A percentile compares a stretch with the other conserved stretches of the same genome.
Evolutionary conservation across 352 stramenopile genomes (phyloP).

Genomic region (Globisporangium mamillatum): DNA sequence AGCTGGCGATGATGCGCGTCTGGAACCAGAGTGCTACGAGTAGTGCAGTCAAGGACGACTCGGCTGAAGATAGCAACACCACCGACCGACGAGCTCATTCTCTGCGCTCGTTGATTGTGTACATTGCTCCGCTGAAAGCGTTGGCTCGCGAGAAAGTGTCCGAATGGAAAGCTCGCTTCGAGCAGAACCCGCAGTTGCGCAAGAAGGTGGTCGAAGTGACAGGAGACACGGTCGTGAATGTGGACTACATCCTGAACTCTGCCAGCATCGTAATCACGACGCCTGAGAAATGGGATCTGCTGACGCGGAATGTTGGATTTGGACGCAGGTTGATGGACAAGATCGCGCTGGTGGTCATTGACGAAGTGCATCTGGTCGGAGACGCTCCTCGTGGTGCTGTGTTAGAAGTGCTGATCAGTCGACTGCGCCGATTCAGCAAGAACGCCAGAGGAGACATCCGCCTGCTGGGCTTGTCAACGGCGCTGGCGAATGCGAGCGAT

Average conservation of each 20-base stretch:
- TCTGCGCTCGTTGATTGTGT: conserved; percentile 86
- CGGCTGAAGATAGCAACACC: background rate
- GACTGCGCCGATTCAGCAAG: conserved; percentile 66
- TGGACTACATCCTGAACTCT: conserved; percentile 84
- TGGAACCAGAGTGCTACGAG: conserved; percentile 50
- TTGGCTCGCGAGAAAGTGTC: conserved; percentile 95
- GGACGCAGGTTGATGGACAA: conserved; percentile 62
- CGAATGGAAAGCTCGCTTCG: conserved; percentile 95
- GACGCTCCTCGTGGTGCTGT: conserved; percentile 93
- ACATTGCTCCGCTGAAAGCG: conserved; percentile 97
- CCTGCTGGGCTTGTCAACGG: conserved; percentile 95
- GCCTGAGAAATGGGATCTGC: conserved; percentile 97
- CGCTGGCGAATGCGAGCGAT: conserved; percentile 95
- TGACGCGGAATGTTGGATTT: conserved; percentile 90
- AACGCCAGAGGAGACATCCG: conserved; percentile 75
- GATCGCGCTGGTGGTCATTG: conserved; percentile 92
- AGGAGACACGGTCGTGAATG: conserved; percentile 95
- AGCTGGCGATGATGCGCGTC: conserved; percentile 97
- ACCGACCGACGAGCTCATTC: background rate
- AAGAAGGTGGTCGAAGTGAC: conserved; percentile 96
- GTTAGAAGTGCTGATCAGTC: conserved; percentile 89
- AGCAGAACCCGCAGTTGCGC: conserved; percentile 67
- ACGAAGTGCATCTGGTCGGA: conserved; percentile 98
- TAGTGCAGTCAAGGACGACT: background rate
- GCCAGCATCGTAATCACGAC: conserved; percentile 97